Base-by-base conservation (phyloP, 768 basidiomycete species). In the Austroboletus festivus region DNA sequence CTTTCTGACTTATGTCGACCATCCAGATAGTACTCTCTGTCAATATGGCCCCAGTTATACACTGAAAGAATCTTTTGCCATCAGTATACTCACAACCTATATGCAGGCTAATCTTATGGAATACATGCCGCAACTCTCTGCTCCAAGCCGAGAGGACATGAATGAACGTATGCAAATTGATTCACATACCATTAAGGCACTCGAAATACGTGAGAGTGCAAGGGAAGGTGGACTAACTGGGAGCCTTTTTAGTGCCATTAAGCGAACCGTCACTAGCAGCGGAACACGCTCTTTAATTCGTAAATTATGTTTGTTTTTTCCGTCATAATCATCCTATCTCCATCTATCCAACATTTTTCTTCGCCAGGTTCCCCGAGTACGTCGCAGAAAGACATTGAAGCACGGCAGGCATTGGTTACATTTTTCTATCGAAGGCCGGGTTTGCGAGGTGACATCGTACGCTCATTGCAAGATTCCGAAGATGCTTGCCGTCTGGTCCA, bases 141-240 rank as follows among this genome's bases (percentile, higher is more conserved):
- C 64, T 21, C 86, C 89, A 0, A 73, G 70, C 37, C 78, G 73
- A 53, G 87, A 92, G 64, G 72, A 65, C 16, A 52, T 64, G 15
- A 61, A 72, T 22, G 70, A 74, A 21, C 75, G 83, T n/a, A 90
- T 94, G 89, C 86, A 91, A 55, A 89, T 94, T 47, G 92, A 94
- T 61, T 78, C 86, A 4, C 84, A 93, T 62, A 93, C 92, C 1
- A 85, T 93, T 66, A 85, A 86, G 62, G 85, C 86, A n/a, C 78
- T 93, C 38, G 92, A 94, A 65, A 85, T 94, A 44, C 76, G 82
- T 20, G 89, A 92, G 69, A 78, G 76, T 24, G 75, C 81, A 22
- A 73, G 81, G 24, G 89, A 92, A 58, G 87, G 88, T 1, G 83
- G 88, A 0, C 64, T 71, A 11, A 80, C 77, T 47, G 92, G 92